Conservation (phyloP, 345 rosid genomes). For the Populus tremula region DNA sequence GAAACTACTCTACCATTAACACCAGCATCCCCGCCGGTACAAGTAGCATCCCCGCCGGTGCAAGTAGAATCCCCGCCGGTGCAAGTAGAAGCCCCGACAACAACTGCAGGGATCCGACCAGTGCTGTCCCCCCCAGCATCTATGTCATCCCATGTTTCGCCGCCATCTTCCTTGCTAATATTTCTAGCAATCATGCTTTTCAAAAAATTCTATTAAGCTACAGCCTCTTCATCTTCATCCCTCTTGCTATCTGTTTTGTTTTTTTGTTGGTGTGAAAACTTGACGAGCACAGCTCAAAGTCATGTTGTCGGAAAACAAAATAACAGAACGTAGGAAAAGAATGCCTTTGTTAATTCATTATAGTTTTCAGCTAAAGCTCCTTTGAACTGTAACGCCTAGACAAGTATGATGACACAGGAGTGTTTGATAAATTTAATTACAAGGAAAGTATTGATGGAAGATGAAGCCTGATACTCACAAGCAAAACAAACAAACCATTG, state of each 20-base stretch:
- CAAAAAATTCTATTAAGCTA: conserved; percentile 3
- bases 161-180: conserved; percentile 12
- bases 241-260: background rate
- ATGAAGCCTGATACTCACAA: background rate
- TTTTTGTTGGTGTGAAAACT: background rate
- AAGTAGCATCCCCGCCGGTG: conserved; percentile 23
- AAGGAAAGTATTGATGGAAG: background rate
- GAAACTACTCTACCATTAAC: conserved; percentile 13
- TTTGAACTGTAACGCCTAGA: too few species aligned
- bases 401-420: too few species aligned
- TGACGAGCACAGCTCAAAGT: background rate
- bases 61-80: conserved; percentile 20
- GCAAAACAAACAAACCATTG: too few species aligned
- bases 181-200: conserved; percentile 14
- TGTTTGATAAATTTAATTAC: too few species aligned
- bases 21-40: conserved; percentile 31
- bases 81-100: conserved; percentile 22
- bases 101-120: conserved; percentile 35
- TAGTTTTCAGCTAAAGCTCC: too few species aligned
- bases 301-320: background rate
- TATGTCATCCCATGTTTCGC: conserved; percentile 10
- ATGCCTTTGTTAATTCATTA: too few species aligned
- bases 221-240: background rate
- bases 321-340: too few species aligned
- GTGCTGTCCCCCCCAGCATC: conserved; percentile 34